Evolutionary conservation across 2,329 filamentous ascomycete species (phyloP), one percentile per base, ranked within the genome.

Genomic region (Waltergamsia citrina): DNA sequence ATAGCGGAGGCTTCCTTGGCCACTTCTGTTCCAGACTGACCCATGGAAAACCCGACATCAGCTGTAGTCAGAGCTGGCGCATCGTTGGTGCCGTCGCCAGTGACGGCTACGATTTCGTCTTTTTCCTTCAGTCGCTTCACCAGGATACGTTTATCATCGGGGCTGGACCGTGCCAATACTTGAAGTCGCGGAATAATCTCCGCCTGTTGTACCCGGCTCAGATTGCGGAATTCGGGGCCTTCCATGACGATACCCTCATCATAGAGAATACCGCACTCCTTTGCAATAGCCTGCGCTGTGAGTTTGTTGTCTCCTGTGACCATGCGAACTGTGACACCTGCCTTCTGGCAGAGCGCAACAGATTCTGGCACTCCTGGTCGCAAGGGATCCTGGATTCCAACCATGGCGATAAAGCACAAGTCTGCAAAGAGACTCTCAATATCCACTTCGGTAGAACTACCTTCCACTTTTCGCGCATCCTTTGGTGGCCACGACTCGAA

Each of bases 21-120:
- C 25, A 90, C 83, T 54, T 88, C 84, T 0, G 84, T 88, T 40
- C 84, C 84, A 11, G 83, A 72, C 34, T 88, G 85, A 44, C 84
- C 84, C 84, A 90, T 90, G 14, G 83, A 85, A 57, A 90, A 88
- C 18, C 84, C 84, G 32, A 90, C 80, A 49, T 90, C 83, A 6
- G 84, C 84, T 47, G 79, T 79, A 59, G 85, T 87, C 32, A 90
- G 67, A 32, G 84, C 84, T 18, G 83, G 83, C 4, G 82, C 84
- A 56, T 90, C 84, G 52, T 90, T 90, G 46, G 84, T 88, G 36
- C 84, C 84, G 48, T 90, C 84, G 44, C 84, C 84, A 20, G 84
- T 90, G 9, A 88, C 84, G 29, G 84, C 84, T 33, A 90, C 84
- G 12, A 79, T 86, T 53, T 90, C 81, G 29, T 77, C 77, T 50